Conservation (phyloP, 2,329 filamentous ascomycete species). For the Capronia americana region DNA sequence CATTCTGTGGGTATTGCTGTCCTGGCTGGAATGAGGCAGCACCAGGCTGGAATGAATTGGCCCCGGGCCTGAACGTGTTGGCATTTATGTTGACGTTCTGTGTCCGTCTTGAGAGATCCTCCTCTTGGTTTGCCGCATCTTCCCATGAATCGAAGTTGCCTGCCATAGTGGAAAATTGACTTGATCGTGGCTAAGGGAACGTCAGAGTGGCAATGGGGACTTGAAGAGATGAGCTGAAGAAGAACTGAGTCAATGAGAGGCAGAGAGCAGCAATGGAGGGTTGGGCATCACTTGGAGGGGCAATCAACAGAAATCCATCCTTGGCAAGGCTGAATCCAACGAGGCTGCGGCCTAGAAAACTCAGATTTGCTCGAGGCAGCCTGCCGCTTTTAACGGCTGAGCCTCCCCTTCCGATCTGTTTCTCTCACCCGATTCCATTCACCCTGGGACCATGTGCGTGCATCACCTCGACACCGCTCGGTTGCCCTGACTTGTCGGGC, state of each 20-base stretch:
- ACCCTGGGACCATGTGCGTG: not conserved
- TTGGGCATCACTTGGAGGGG: slow-evolving; percentile 16
- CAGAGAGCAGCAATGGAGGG: not conserved
- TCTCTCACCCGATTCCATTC: not conserved
- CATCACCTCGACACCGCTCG: not conserved
- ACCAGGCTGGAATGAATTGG: slow-evolving; percentile 68
- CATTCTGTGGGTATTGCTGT: slow-evolving; percentile 67
- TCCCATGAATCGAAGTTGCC: slow-evolving; percentile 90
- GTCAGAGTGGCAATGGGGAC: not conserved
- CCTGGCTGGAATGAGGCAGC: slow-evolving; percentile 75
- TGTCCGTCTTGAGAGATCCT: slow-evolving; percentile 76
- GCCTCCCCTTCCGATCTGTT: not conserved
- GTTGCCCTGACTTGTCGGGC: too few relatives aligned
- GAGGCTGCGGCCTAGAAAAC: not conserved
- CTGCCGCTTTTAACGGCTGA: not conserved
- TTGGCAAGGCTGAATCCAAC: slow-evolving; percentile 17
- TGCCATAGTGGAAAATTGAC: slow-evolving; percentile 65
- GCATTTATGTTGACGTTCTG: slow-evolving; percentile 71
- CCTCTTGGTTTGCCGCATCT: slow-evolving; percentile 78
- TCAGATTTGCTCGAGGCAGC: too few relatives aligned
- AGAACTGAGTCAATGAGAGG: slow-evolving; percentile 1
- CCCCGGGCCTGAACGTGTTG: slow-evolving; percentile 68
- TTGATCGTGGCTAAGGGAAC: not conserved
- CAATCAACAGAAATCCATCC: slow-evolving; percentile 4
- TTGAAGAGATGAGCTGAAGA: not conserved